phyloP scores from a whole-genome alignment of 352 stramenopile genomes.

The Phytophthora colocasiae region DNA sequence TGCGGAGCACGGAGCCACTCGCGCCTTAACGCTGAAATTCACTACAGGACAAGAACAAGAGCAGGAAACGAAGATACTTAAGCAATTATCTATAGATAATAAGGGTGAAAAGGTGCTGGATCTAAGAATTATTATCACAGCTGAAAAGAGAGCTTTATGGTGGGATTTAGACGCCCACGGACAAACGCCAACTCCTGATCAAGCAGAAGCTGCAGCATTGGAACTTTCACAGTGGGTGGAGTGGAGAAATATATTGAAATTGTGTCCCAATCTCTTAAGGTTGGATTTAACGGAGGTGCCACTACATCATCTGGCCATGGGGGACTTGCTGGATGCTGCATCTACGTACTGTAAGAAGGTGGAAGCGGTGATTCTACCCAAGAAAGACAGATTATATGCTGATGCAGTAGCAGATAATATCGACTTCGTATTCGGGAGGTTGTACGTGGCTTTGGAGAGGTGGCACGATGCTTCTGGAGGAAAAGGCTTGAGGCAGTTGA shows the following conservation, averaged over 20 bases:
- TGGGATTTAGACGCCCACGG: conserved; percentile 40
- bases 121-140: conserved; percentile 37
- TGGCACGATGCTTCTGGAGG: conserved; percentile 37
- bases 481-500: conserved; percentile 42
- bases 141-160: conserved; percentile 40
- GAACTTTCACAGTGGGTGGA: conserved; percentile 49
- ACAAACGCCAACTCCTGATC: neutral
- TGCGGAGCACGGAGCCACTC: conserved; percentile 19
- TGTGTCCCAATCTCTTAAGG: conserved; percentile 44
- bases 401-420: conserved; percentile 50
- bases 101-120: conserved; percentile 32
- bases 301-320: conserved; percentile 50
- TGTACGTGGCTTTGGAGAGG: conserved; percentile 39
- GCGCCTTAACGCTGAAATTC: conserved; percentile 40
- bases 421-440: conserved; percentile 46
- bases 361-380: conserved; percentile 50
- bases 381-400: conserved; percentile 32
- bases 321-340: conserved; percentile 44
- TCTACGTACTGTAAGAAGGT: conserved; percentile 40
- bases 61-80: conserved; percentile 28
- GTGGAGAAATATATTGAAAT: conserved; percentile 44
- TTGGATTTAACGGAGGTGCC: conserved; percentile 53
- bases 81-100: conserved; percentile 14
- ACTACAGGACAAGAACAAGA: conserved; percentile 32
- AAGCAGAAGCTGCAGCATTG: conserved; percentile 5